These are phyloP conservation scores for Penicillium vulpinum DNA, from an alignment of 2,329 filamentous ascomycete genomes.

Conservation along the genomic window DNA sequence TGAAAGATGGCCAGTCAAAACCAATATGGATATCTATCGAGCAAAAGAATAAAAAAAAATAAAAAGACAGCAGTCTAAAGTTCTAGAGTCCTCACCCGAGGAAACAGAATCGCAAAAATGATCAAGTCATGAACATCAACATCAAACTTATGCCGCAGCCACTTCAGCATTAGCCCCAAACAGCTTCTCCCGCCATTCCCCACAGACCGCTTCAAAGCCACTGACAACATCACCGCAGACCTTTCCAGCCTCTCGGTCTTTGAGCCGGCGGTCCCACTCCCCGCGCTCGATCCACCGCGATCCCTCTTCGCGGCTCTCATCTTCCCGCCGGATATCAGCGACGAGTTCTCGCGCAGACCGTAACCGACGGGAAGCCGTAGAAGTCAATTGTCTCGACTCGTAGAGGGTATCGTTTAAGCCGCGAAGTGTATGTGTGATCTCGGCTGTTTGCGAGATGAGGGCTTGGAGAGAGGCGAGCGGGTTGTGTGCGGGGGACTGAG, in stretches of 20 bases:
- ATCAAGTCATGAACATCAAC: conserved; percentile 5
- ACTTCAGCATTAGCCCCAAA: conserved; percentile 51
- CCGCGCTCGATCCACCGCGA: conserved; percentile 77
- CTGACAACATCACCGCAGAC: conserved; percentile 86
- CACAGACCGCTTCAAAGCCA: conserved; percentile 89
- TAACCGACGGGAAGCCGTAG: conserved; percentile 74
- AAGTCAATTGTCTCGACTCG: conserved; percentile 87
- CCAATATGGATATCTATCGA: conserved; percentile 13
- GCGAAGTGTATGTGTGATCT: conserved; percentile 76
- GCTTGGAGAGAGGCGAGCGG: conserved; percentile 66
- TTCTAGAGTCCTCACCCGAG: background rate
- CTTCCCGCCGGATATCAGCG: conserved; percentile 78
- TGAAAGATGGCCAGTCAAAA: background rate
- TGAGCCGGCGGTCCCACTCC: conserved; percentile 77
- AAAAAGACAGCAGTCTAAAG: background rate
- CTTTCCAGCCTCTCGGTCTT: conserved; percentile 74
- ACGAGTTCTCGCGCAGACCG: conserved; percentile 82
- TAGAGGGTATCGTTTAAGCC: conserved; percentile 88
- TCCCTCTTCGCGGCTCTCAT: conserved; percentile 78
- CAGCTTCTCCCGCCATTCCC: conserved; percentile 75
- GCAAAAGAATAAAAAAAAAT: background rate
- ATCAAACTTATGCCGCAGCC: conserved; percentile 28
- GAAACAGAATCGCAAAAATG: background rate
- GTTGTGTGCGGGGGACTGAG: conserved; percentile 33
- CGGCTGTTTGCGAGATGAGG: conserved; percentile 69